Conservation (phyloP, 257 asterid species). For the Nyctanthes arbortristis region DNA sequence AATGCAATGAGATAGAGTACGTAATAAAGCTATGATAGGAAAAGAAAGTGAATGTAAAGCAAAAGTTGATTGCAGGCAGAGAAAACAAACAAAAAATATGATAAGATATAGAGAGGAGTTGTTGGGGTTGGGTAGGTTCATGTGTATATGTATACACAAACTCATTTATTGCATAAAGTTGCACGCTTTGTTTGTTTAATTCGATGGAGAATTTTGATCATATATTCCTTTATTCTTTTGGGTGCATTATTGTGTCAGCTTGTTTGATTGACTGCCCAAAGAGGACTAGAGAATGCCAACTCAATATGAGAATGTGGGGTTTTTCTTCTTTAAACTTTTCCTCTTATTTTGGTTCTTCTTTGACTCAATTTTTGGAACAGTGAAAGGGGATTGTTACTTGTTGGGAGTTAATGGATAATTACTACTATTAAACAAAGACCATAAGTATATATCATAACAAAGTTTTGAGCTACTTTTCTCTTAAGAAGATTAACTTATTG, state of each 20-base stretch:
- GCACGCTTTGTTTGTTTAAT: constrained; percentile 32
- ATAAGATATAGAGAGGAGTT: constrained; percentile 10
- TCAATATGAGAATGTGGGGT: neutral
- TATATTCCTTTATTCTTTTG: neutral
- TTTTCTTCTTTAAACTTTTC: neutral
- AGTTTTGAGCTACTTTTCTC: too few relatives aligned
- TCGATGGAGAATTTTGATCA: neutral
- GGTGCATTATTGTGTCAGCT: neutral
- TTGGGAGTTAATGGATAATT: too few relatives aligned
- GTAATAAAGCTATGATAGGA: constrained; percentile 20
- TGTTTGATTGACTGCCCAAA: constrained; percentile 4
- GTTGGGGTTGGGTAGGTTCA: neutral
- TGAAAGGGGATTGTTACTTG: too few relatives aligned
- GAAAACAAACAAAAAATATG: constrained; percentile 14
- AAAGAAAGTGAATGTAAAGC: constrained; percentile 17
- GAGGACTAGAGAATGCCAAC: neutral
- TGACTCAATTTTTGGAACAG: neutral
- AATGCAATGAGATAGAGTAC: constrained; percentile 22
- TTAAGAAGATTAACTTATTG: too few relatives aligned
- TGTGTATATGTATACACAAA: neutral
- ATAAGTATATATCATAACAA: too few relatives aligned
- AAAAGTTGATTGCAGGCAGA: constrained; percentile 22
- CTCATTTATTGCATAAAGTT: constrained; percentile 24
- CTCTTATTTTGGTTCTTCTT: neutral
- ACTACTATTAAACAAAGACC: too few relatives aligned